Evolutionary conservation across 805 yeast species (phyloP), one percentile per base, ranked within the genome.

Genomic region (Danielozyma ontarioensis): DNA sequence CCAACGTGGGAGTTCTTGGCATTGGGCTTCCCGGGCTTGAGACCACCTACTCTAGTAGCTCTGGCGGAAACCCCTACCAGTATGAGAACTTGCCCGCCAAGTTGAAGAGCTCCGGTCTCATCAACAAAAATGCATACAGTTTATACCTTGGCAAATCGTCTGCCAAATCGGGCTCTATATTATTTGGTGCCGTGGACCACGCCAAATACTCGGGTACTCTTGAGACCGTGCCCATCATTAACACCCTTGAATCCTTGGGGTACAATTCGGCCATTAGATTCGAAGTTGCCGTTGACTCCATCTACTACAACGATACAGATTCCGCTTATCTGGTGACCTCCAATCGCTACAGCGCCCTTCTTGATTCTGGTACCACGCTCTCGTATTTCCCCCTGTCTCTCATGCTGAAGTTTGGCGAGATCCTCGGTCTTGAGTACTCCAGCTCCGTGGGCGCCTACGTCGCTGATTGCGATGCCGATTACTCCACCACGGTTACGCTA

Each of bases 21-120:
- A 75, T 84, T 41, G 90, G 93, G 8, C 64, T 83, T 32, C 59
- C 74, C 4, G 83, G 78, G 11, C 66, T 83, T 34, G 95, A 88
- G 55, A 65, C 75, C 3, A 82, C 90, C 1, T 55, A 50, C 44
- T 19, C 22, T 10, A 19, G 10, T 10, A 12, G 36, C 15, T 17
- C 37, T 12, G 41, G 41, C 2, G 33, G 28, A 15, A 32, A 39
- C 25, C 7, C 32, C 21, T 59, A 62, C 48, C 41, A 39, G 27
- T 66, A 66, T 44, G 62, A 60, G 44, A 66, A 66, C 46, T 50
- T 64, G 25, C 71, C 71, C 10, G 26, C 54, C 18, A 61, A 55
- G 34, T 48, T 66, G 41, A 50, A 40, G 31, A 44, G 34, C 32
- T 48, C 50, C 34, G 71, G 71, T 3, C 34, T 48, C 16, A 66